phyloP scores from a whole-genome alignment of 306 rosid genomes.

The Quercus glauca region DNA sequence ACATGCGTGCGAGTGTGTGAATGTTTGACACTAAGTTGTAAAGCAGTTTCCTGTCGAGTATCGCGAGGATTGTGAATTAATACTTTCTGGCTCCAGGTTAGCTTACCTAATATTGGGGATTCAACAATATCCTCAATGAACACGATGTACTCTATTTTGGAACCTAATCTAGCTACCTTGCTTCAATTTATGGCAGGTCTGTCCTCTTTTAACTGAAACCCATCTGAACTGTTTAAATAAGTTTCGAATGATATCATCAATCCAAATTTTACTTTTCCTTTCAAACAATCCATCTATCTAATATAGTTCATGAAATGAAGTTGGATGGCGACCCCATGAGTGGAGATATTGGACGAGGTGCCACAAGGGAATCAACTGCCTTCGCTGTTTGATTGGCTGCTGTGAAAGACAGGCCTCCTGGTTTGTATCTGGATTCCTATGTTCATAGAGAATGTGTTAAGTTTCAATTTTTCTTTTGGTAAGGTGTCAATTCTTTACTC shows the following conservation, averaged over 20 bases:
- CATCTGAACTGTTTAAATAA: constrained; percentile 5
- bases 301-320: constrained; percentile 37
- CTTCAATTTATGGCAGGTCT: constrained; percentile 90
- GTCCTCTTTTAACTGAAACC: not conserved
- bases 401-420: constrained; percentile 62
- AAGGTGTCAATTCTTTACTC: constrained; percentile 7
- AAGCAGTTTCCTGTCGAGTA: not conserved
- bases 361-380: constrained; percentile 76
- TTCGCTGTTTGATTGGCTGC: constrained; percentile 64
- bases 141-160: constrained; percentile 63
- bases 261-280: constrained; percentile 11
- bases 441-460: not conserved
- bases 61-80: constrained; percentile 3
- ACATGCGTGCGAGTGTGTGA: constrained; percentile 40
- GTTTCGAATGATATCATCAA: constrained; percentile 11
- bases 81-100: constrained; percentile 49
- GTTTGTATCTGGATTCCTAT: constrained; percentile 33
- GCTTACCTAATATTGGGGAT: constrained; percentile 75
- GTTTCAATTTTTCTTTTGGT: constrained; percentile 8
- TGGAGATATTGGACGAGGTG: constrained; percentile 92
- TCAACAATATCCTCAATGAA: constrained; percentile 66
- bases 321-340: constrained; percentile 96
- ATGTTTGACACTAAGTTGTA: not conserved
- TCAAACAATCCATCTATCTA: constrained; percentile 19
- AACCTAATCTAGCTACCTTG: constrained; percentile 41